Evolutionary conservation across 2,329 filamentous ascomycete genomes (phyloP), one percentile per base, ranked within the genome.

Genomic region (Harringtonia lauricola): DNA sequence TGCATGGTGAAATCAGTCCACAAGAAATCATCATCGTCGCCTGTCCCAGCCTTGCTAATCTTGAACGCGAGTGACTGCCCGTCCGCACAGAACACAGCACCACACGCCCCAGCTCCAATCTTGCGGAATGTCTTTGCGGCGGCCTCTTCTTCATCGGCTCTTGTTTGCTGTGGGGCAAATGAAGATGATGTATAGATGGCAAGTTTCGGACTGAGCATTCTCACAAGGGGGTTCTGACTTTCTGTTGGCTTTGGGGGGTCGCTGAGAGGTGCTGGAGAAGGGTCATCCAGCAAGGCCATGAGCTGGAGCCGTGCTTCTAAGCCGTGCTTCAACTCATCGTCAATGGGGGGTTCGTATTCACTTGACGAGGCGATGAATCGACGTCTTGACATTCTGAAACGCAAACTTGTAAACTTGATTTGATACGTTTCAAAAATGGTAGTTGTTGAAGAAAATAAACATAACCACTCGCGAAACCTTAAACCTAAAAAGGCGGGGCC

Each of bases 1-100:
- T 52, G 50, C 33, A 39, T 37, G 3, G 12, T 4, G 37, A 45
- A 49, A 28, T 52, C 50, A 14, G 49, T 49, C 41, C 37, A 48
- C 1, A 52, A 43, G 7, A 42, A 47, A 7, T 30, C 14, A 13
- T 29, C n/a, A 22, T 41, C 43, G 29, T 40, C 26, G 26, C 17
- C 15, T n/a, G 38, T n/a, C 38, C 19, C n/a, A 30, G 36, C 24
- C 21, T 51, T 49, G 33, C 45, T 39, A 9, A 52, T 44, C 31
- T 52, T 52, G 41, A 43, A n/a, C 21, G 39, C 45, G 29, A 35
- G n/a, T 4, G 42, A 34, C 17, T 41, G 19, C 1, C 36, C 34
- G 18, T 37, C 44, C 14, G 40, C 40, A 15, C 46, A 35, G 17
- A 49, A 51, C 39, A 51, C 31, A 12, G 45, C 36, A 28, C 47